phyloP scores from a whole-genome alignment of 371 early-diverging fungal species.

The Lichtheimia ornata region DNA sequence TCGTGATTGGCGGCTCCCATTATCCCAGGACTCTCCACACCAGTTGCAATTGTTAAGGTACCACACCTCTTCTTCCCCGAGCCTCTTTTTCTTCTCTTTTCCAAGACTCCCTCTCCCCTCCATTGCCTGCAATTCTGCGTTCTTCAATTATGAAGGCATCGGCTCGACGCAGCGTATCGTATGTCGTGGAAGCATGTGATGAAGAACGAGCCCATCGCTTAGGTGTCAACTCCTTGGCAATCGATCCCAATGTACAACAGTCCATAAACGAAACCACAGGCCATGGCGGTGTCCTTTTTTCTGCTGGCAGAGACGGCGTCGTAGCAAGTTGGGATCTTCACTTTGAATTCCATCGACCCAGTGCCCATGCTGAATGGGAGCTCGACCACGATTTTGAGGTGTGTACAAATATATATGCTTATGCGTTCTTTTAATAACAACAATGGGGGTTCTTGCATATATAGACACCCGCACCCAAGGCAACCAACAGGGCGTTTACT shows the following conservation, averaged over 20 bases:
- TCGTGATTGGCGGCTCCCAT: no score
- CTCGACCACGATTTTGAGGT: conserved; percentile 14
- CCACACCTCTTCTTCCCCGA: no score
- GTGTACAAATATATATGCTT: background rate
- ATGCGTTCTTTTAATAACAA: no score
- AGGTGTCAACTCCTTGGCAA: conserved; percentile 77
- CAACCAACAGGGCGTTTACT: conserved; percentile 69
- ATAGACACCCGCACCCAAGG: conserved; percentile 9
- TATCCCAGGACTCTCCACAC: no score
- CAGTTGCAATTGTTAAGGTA: no score
- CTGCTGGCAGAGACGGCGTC: conserved; percentile 89
- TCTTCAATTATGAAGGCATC: conserved; percentile 34
- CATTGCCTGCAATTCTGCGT: no score
- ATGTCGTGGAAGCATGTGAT: conserved; percentile 57
- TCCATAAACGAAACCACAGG: conserved; percentile 16
- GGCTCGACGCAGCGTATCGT: conserved; percentile 58
- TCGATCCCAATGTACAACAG: conserved; percentile 42
- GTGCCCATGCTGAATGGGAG: conserved; percentile 16
- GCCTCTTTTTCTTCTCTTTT: no score
- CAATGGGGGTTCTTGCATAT: background rate
- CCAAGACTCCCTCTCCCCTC: no score
- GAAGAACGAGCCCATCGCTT: conserved; percentile 63
- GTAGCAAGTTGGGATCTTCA: conserved; percentile 87
- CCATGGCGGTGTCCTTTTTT: conserved; percentile 75
- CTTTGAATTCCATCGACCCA: conserved; percentile 21